Evolutionary conservation across 2,329 filamentous ascomycete genomes (phyloP).

Genomic region (Pseudogymnoascus sp.): DNA sequence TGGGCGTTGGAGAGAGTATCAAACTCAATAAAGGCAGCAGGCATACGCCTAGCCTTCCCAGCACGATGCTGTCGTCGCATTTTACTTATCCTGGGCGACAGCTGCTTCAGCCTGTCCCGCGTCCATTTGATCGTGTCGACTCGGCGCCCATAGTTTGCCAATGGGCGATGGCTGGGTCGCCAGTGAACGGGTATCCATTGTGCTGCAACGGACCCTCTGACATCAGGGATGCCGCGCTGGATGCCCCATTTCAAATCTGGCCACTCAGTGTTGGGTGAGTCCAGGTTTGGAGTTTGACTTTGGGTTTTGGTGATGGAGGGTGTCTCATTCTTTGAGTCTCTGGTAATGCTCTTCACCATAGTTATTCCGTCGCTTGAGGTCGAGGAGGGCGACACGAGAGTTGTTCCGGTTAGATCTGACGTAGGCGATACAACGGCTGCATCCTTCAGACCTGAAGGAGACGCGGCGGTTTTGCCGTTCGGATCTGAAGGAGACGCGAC

Average conservation of each 20-base stretch:
- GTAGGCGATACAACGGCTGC: neutral
- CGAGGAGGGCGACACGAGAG: neutral
- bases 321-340: neutral
- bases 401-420: neutral
- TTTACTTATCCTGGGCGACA: slow-evolving; percentile 27
- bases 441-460: neutral
- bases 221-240: slow-evolving; percentile 19
- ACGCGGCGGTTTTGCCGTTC: neutral
- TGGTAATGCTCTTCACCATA: neutral
- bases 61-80: slow-evolving; percentile 30
- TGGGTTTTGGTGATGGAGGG: neutral
- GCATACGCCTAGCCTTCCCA: slow-evolving; percentile 43
- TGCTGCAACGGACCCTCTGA: slow-evolving; percentile 30
- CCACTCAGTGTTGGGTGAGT: neutral
- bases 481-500: neutral
- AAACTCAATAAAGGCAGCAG: slow-evolving; percentile 60
- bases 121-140: slow-evolving; percentile 33
- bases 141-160: slow-evolving; percentile 30
- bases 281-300: neutral
- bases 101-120: slow-evolving; percentile 26
- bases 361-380: neutral
- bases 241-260: neutral
- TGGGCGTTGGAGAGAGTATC: slow-evolving; percentile 53
- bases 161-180: slow-evolving; percentile 29
- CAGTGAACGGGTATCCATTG: slow-evolving; percentile 29